Conservation (phyloP, 176 grass and related monocot species). For the Thinopyrum elongatum region DNA sequence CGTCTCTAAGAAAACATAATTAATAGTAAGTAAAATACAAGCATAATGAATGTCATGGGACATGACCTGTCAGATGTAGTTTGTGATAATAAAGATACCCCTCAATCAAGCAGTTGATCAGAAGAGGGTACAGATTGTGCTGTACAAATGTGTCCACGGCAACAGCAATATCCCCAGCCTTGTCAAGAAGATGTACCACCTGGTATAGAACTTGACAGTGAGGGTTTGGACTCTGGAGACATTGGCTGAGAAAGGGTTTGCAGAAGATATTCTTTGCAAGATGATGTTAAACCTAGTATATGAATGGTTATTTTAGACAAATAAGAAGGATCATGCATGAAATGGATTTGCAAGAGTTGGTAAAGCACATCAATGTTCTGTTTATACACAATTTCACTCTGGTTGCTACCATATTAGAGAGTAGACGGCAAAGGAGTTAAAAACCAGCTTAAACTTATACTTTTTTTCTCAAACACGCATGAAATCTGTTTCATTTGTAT, state of each 20-base stretch:
- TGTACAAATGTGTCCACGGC: conserved; percentile 57
- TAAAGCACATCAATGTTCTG: neutral
- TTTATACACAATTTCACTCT: conserved; percentile 2
- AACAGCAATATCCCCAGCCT: conserved; percentile 43
- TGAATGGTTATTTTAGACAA: neutral
- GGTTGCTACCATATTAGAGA: neutral
- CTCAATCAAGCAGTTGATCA: conserved; percentile 79
- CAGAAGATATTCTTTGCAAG: neutral
- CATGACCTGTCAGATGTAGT: neutral
- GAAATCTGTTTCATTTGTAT: neutral
- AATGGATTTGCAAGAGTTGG: neutral
- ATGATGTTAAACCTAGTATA: neutral
- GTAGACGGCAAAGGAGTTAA: conserved; percentile 6
- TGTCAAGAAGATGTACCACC: conserved; percentile 78
- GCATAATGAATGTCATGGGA: neutral
- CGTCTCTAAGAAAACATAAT: conserved; percentile 51
- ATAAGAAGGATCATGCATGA: neutral
- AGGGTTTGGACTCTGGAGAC: neutral
- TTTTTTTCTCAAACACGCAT: neutral
- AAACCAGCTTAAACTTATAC: neutral
- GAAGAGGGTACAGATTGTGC: conserved; percentile 76
- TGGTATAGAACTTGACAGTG: conserved; percentile 29
- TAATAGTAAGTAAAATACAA: conserved; percentile 7
- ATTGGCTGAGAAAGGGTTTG: neutral
- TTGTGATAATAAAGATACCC: conserved; percentile 49